Conservation (phyloP, 2,329 filamentous ascomycete species). For the Cladobotryum protrusum region DNA sequence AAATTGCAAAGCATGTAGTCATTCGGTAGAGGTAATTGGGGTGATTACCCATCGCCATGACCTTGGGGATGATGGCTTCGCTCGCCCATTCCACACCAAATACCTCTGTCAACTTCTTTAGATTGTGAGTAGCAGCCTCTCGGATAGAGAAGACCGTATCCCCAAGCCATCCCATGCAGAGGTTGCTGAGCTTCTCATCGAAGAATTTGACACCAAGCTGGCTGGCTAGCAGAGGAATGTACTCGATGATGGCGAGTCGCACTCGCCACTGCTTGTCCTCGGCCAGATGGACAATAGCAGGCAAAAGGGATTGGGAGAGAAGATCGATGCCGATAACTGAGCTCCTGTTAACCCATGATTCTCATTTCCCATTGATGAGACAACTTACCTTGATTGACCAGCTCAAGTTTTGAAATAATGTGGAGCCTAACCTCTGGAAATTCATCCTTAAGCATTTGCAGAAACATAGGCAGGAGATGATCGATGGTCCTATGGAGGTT, state of each 20-base stretch:
- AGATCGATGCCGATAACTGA: slow-evolving; percentile 95
- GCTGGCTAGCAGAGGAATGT: slow-evolving; percentile 91
- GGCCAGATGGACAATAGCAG: slow-evolving; percentile 92
- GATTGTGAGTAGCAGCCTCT: slow-evolving; percentile 92
- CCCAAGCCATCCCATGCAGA: slow-evolving; percentile 98
- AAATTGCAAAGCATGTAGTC: slow-evolving; percentile 99
- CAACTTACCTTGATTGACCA: slow-evolving; percentile 81
- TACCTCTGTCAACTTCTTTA: slow-evolving; percentile 97
- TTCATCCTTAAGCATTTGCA: slow-evolving; percentile 99
- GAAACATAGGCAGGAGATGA: slow-evolving; percentile 95
- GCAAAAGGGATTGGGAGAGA: slow-evolving; percentile 90
- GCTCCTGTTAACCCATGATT: slow-evolving; percentile 15
- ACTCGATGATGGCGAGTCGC: slow-evolving; percentile 96
- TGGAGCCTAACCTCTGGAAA: slow-evolving; percentile 97
- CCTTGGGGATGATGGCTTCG: slow-evolving; percentile 95
- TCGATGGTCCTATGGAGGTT: slow-evolving; percentile 68
- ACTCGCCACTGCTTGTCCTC: slow-evolving; percentile 99
- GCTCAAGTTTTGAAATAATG: slow-evolving; percentile 99
- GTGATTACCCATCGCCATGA: slow-evolving; percentile 96
- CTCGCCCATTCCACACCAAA: slow-evolving; percentile 98
- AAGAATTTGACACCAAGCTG: slow-evolving; percentile 97
- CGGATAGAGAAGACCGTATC: slow-evolving; percentile 98
- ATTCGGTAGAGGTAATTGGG: slow-evolving; percentile 99
- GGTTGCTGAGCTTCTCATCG: slow-evolving; percentile 87
- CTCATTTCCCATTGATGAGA: not conserved